Conservation (phyloP, 768 basidiomycete genomes). For the Gyrodon lividus region DNA sequence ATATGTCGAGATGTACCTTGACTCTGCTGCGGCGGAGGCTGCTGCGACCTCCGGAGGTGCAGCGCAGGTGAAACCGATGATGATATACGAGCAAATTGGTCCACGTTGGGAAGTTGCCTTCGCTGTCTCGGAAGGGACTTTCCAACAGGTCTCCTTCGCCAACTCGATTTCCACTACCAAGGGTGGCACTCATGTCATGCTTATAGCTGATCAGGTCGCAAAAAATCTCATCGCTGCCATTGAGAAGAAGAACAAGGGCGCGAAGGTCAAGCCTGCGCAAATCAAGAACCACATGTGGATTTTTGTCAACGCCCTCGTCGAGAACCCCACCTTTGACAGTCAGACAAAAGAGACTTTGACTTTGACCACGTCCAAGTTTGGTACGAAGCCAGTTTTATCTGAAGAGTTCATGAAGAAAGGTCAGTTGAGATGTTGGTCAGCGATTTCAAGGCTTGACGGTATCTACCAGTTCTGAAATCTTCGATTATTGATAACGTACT, state of each 20-base stretch:
- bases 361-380: slow-evolving; percentile 83
- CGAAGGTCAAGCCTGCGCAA: slow-evolving; percentile 89
- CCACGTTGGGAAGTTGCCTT: slow-evolving; percentile 95
- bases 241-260: slow-evolving; percentile 96
- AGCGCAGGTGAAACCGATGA: slow-evolving; percentile 66
- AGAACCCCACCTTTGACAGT: slow-evolving; percentile 98
- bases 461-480: slow-evolving; percentile 72
- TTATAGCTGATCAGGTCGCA: slow-evolving; percentile 85
- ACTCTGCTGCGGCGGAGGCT: slow-evolving; percentile 70
- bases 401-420: slow-evolving; percentile 98
- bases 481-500: slow-evolving; percentile 89
- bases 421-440: slow-evolving; percentile 32
- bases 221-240: slow-evolving; percentile 81
- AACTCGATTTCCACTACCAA: slow-evolving; percentile 97
- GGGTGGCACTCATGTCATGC: slow-evolving; percentile 89
- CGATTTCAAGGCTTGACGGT: slow-evolving; percentile 2
- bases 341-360: slow-evolving; percentile 98
- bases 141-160: slow-evolving; percentile 95
- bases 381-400: slow-evolving; percentile 76
- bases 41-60: slow-evolving; percentile 75
- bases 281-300: slow-evolving; percentile 99
- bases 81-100: slow-evolving; percentile 80
- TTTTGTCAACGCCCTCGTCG: slow-evolving; percentile 92
- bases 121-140: slow-evolving; percentile 87
- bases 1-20: slow-evolving; percentile 92